Percentiles rank a stretch among this genome's conserved stretches.
phyloP scores from a whole-genome alignment of 108 stramenopile genomes.

The Cyclotella baltica region DNA sequence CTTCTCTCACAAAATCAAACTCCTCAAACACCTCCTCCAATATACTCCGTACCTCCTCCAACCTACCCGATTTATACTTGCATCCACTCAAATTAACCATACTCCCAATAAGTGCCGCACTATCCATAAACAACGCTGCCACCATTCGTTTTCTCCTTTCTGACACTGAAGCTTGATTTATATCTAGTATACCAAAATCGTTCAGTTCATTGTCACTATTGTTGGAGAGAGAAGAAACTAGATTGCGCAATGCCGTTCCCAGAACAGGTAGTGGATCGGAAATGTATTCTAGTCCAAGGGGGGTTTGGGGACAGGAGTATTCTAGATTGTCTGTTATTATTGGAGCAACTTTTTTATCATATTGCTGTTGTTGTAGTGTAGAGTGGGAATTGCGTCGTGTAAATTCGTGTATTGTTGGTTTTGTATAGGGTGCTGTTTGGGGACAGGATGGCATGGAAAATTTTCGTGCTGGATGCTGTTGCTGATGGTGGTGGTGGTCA shows the following conservation, averaged over 20 bases:
- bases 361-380: background rate
- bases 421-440: background rate
- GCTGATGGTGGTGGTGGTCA: background rate
- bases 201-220: conserved; percentile 1
- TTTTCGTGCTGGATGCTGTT: background rate
- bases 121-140: conserved; percentile 23
- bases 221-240: background rate
- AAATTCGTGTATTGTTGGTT: background rate
- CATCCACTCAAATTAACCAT: too few species aligned
- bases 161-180: background rate
- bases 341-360: too few species aligned
- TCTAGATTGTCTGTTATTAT: too few species aligned
- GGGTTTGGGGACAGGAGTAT: conserved; percentile 48
- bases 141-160: background rate
- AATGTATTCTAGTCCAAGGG: conserved; percentile 48
- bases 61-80: conserved; percentile 38
- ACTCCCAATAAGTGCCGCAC: conserved; percentile 29
- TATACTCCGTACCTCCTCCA: conserved; percentile 31
- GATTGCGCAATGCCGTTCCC: conserved; percentile 20
- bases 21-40: conserved; percentile 18
- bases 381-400: background rate
- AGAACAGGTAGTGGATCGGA: conserved; percentile 49
- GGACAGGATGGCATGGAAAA: background rate
- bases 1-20: background rate
- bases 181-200: background rate